Evolutionary conservation across 495 filamentous ascomycete species (phyloP), one percentile per base, ranked within the genome.

Genomic region (Penicillium daleae): DNA sequence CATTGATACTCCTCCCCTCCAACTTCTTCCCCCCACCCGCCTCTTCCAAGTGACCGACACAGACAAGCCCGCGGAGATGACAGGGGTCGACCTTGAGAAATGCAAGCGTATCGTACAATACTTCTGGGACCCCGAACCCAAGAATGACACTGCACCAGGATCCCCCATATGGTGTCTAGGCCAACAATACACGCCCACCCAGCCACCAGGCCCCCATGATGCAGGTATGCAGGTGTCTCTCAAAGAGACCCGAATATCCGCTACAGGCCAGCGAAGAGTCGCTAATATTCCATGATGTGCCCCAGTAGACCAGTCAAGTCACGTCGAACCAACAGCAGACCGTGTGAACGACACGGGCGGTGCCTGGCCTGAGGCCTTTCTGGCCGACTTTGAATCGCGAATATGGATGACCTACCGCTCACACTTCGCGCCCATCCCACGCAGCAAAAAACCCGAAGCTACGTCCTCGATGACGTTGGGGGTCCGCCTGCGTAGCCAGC

Each of bases 391-490:
- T 67, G 93, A 97, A 74, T 92, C 92, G 6, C 85, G 86, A 59
- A 86, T 97, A 74, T 99, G 96, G 96, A 89, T 99, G 80, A 97
- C 95, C 12, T 99, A 99, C 69, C 89, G 96, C 50, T 94, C 88
- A 24, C 89, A 89, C 66, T 99, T 99, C 70, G 78, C 87, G 5
- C 79, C 86, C 3, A 99, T 99, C 73, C 83, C 90, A n/a, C 89
- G 84, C 71, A 89, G 87, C 13, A 78, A 86, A n/a, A 88, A 91
- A 55, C 85, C 87, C 0, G 85, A 86, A 62, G 89, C 89, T 1
- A 71, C 80, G 2, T 81, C 88, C n/a, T 83, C 86, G 1, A 87
- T 97, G 83, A 93, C 92, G n/a, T 85, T 97, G 40, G 76, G 90
- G 21, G 93, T 97, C 71, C 89, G 92, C 37, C 75, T 98, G 60